Evolutionary conservation across 352 stramenopile genomes (phyloP).

Genomic region (Phytopythium chamaehyphon): DNA sequence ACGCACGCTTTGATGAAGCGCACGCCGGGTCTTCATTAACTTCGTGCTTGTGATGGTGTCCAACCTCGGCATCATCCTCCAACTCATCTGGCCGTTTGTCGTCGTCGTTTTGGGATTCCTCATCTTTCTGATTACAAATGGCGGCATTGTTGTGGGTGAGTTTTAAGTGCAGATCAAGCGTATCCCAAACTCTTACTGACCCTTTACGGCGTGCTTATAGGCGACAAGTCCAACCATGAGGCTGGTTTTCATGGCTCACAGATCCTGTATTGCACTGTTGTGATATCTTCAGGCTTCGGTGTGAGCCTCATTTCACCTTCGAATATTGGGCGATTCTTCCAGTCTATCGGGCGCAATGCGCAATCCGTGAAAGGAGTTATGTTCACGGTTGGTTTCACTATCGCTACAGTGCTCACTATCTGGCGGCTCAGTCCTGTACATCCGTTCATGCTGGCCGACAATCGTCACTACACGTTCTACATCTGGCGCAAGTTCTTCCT

Average conservation of each 20-base stretch:
- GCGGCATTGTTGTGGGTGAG: slow-evolving; percentile 78
- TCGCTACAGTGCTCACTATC: slow-evolving; percentile 34
- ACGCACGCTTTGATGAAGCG: slow-evolving; percentile 10
- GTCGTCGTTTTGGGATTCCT: slow-evolving; percentile 48
- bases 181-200: not conserved
- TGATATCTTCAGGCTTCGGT: slow-evolving; percentile 57
- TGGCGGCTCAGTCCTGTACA: slow-evolving; percentile 75
- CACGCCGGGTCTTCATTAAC: slow-evolving; percentile 44
- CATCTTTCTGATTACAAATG: slow-evolving; percentile 67
- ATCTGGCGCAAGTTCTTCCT: slow-evolving; percentile 87
- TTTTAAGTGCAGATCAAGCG: not conserved
- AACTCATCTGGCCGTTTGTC: slow-evolving; percentile 70
- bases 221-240: slow-evolving; percentile 84
- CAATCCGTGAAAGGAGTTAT: slow-evolving; percentile 26
- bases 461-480: slow-evolving; percentile 93
- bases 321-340: slow-evolving; percentile 29
- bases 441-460: slow-evolving; percentile 90
- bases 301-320: slow-evolving; percentile 32
- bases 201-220: too few species aligned
- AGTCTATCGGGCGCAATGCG: slow-evolving; percentile 26
- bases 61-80: slow-evolving; percentile 48
- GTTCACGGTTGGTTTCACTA: slow-evolving; percentile 19
- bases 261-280: slow-evolving; percentile 75
- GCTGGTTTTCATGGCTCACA: slow-evolving; percentile 68
- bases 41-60: slow-evolving; percentile 51